Evolutionary conservation across 345 rosid species (phyloP).

Genomic region (Limnanthes douglasii): DNA sequence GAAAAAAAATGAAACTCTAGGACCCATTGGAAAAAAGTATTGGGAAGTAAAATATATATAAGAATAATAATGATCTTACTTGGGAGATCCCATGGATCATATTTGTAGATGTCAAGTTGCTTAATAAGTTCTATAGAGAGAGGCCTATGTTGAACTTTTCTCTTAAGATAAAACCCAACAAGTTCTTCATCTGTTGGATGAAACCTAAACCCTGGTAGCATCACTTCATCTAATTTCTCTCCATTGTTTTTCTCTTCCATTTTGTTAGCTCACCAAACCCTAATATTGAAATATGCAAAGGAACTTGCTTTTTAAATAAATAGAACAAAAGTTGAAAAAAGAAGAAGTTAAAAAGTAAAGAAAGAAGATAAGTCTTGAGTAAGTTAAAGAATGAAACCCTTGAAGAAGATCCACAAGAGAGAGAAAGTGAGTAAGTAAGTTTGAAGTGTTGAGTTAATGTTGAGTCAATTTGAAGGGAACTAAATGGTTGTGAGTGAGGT

Average conservation of each 20-base stretch:
- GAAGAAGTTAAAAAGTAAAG: no score
- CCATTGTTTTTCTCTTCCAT: slow-evolving; percentile 34
- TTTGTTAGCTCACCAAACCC: no score
- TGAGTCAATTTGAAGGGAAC: no score
- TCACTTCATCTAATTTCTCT: slow-evolving; percentile 49
- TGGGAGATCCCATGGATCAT: slow-evolving; percentile 98
- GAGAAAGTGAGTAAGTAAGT: no score
- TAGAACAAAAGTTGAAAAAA: no score
- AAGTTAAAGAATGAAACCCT: no score
- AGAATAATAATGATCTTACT: slow-evolving; percentile 31
- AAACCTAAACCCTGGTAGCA: slow-evolving; percentile 85
- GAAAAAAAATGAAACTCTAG: not conserved
- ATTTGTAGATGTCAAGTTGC: slow-evolving; percentile 88
- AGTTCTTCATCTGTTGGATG: slow-evolving; percentile 98
- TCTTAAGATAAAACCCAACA: slow-evolving; percentile 65
- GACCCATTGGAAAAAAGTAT: not conserved
- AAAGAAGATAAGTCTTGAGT: no score
- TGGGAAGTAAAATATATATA: not conserved
- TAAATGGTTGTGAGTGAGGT: no score
- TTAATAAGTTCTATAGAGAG: slow-evolving; percentile 70
- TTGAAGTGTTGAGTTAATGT: no score
- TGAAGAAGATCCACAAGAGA: no score
- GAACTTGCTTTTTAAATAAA: no score
- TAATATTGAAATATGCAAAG: no score
- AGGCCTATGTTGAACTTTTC: slow-evolving; percentile 46